Conservation (phyloP, 441 rosid species). For the Breynia disticha region DNA sequence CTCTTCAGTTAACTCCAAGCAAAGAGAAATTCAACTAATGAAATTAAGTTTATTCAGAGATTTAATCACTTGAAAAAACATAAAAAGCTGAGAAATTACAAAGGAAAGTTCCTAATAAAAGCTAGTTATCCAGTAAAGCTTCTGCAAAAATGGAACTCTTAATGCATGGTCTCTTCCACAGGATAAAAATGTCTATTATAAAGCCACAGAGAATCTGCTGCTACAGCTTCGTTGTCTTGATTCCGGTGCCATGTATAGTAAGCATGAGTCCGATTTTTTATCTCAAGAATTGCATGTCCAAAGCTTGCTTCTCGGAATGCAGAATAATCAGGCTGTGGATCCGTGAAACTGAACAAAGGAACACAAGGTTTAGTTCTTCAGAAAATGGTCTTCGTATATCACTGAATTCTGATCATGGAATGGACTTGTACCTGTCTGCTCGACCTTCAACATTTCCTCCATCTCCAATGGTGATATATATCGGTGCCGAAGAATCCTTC, state of each 20-base stretch:
- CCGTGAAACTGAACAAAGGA: conserved; percentile 19
- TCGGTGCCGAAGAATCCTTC: conserved; percentile 38
- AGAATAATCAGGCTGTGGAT: conserved; percentile 33
- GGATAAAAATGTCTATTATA: conserved; percentile 30
- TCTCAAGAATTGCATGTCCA: conserved; percentile 45
- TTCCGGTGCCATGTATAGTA: conserved; percentile 36
- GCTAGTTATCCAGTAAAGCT: no score
- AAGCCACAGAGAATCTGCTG: conserved; percentile 32
- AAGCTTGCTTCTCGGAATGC: conserved; percentile 43
- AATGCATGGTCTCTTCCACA: conserved; percentile 13
- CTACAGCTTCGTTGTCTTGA: conserved; percentile 24
- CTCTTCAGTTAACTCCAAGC: no score
- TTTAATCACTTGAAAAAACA: no score
- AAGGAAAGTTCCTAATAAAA: no score
- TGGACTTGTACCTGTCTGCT: conserved; percentile 15
- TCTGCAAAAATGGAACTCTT: no score
- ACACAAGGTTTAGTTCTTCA: neutral
- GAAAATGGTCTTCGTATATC: neutral
- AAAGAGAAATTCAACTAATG: no score
- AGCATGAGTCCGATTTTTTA: conserved; percentile 38
- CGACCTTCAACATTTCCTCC: conserved; percentile 48
- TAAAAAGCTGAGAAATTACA: no score
- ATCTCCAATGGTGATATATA: conserved; percentile 41
- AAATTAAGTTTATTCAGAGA: no score
- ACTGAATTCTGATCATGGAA: neutral